Base-by-base conservation (phyloP, 139 green algal species). In the Pleodorina starrii region DNA sequence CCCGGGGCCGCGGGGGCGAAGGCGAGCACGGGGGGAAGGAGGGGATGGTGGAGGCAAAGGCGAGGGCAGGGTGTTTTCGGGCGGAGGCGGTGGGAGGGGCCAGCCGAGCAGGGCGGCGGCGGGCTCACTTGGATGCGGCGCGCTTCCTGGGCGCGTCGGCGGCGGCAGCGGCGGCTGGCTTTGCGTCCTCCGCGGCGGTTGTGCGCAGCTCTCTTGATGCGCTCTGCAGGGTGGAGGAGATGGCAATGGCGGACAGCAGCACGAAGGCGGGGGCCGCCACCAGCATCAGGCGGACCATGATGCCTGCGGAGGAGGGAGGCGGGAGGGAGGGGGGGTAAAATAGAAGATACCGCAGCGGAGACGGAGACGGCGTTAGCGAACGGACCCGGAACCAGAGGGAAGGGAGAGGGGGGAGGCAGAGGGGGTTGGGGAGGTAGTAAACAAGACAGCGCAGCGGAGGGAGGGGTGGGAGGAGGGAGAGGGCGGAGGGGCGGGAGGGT, bases 271-370 rank as follows among this genome's bases (percentile, higher is more conserved):
- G 94, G 1, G 94, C 93, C 19, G 94, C 94, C 35, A 96, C 94
- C 51, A 96, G 92, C 91, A 96, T 95, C 42, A 96, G 91, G 42
- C 94, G 92, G 51, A 95, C 93, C 93, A 95, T 95, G 76, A 95
- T 91, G 90, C 92, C 92, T 91, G 93, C 0, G 42, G 57, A n/a
- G 59, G 74, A 32, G 1, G 72, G 14, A 36, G 38, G 25, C 19
- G 72, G 19, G 7, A 6, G 71, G 66, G n/a, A 44, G 29, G 68
- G 68, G 14, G 51, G 51, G 51, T 14, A 60, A 14, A 60, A 60
- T 14, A 17, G 38, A 54, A 57, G 60, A 35, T 35, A 38, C 9
- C 68, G 68, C 25, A 76, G 68, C n/a, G 68, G 21, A 23, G 25
- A n/a, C n/a, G n/a, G n/a, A n/a, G n/a, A n/a, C n/a, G n/a, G n/a